Evolutionary conservation across 352 stramenopile genomes (phyloP).

Genomic region (Phytopythium aichiense): DNA sequence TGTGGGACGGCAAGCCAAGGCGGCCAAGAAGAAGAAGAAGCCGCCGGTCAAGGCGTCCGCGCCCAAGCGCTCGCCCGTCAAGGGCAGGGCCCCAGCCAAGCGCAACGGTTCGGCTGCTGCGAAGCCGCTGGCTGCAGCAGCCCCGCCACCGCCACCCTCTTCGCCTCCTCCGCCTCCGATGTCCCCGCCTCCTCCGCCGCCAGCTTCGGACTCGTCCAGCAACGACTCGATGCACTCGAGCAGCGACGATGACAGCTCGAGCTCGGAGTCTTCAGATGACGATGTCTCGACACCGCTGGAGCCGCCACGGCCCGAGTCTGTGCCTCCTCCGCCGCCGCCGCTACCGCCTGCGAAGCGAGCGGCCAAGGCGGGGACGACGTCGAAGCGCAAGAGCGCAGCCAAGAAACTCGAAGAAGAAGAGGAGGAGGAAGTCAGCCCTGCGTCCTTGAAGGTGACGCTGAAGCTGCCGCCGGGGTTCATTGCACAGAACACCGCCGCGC

Average conservation of each 20-base stretch:
- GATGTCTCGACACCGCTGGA: conserved; percentile 30
- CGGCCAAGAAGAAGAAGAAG: conserved; percentile 22
- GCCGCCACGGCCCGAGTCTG: conserved; percentile 16
- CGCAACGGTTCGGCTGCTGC: conserved; percentile 19
- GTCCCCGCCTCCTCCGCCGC: conserved; percentile 24
- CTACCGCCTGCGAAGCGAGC: conserved; percentile 11
- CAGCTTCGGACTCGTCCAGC: conserved; percentile 31
- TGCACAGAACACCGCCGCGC: conserved; percentile 15
- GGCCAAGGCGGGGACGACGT: conserved; percentile 11
- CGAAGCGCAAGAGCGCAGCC: conserved; percentile 19
- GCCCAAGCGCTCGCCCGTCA: conserved; percentile 15
- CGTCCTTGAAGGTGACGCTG: conserved; percentile 52
- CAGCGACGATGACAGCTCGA: conserved; percentile 38
- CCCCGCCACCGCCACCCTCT: conserved; percentile 15
- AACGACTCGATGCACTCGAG: conserved; percentile 34
- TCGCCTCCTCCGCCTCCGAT: conserved; percentile 25
- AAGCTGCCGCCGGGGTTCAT: conserved; percentile 56
- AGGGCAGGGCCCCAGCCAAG: conserved; percentile 13
- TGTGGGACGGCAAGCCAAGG: background rate
- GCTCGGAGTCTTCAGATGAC: conserved; percentile 46
- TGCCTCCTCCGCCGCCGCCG: conserved; percentile 18
- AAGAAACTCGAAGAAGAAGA: conserved; percentile 17
- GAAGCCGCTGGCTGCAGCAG: conserved; percentile 5
- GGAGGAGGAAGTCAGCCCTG: conserved; percentile 18
- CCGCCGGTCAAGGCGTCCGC: conserved; percentile 13